Conservation (phyloP, 768 basidiomycete species). For the Pholiota molesta region DNA sequence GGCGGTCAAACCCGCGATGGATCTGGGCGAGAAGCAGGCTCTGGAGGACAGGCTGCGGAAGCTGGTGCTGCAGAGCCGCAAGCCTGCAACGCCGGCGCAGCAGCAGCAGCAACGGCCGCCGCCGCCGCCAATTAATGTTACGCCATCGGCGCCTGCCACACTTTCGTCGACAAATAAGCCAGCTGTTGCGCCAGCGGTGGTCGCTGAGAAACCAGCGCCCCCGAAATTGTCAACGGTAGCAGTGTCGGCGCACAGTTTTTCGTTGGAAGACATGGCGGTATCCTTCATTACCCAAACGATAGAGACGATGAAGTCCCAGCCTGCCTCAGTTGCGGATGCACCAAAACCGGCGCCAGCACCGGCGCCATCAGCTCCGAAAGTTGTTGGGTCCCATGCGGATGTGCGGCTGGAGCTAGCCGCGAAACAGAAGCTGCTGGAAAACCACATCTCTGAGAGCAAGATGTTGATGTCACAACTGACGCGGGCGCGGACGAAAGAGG, state of each 20-base stretch:
- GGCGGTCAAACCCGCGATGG: conserved; percentile 15
- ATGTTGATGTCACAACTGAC: conserved; percentile 48
- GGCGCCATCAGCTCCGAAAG: background rate
- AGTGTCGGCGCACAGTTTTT: conserved; percentile 26
- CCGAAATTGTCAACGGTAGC: conserved; percentile 10
- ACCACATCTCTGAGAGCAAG: conserved; percentile 57
- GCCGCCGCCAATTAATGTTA: background rate
- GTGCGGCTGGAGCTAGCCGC: conserved; percentile 41
- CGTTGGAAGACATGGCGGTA: conserved; percentile 57
- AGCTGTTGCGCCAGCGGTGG: conserved; percentile 7
- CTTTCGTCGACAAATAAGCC: background rate
- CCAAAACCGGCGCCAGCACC: background rate
- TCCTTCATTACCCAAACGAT: conserved; percentile 64
- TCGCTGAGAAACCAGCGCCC: background rate
- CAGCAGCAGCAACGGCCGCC: background rate
- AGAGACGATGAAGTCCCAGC: conserved; percentile 40
- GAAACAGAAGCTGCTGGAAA: conserved; percentile 49
- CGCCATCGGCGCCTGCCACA: background rate
- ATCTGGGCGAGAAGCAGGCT: conserved; percentile 31
- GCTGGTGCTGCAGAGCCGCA: conserved; percentile 43
- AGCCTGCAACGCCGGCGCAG: conserved; percentile 14
- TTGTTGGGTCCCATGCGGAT: conserved; percentile 7
- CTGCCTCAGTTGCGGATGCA: conserved; percentile 9
- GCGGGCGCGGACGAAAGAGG: conserved; percentile 50
- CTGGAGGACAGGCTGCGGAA: conserved; percentile 46